Evolutionary conservation across 116 monocot species (phyloP).

Genomic region (Iris pallida): DNA sequence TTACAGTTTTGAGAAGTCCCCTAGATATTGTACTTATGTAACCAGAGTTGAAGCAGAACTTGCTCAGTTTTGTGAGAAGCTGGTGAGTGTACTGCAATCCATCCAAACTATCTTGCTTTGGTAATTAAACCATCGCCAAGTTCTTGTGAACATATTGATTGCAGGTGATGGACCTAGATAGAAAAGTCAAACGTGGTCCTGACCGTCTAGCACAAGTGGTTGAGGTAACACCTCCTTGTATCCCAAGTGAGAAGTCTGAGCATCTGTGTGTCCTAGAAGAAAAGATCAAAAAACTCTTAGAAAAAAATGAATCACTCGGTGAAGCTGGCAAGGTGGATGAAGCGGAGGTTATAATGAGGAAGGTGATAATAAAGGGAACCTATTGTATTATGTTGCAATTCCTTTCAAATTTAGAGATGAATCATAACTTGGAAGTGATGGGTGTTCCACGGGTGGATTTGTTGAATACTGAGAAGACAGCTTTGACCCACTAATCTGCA

Average conservation of each 20-base stretch:
- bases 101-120: neutral
- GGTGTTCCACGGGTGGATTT: constrained; percentile 55
- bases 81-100: constrained; percentile 32
- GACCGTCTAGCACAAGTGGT: constrained; percentile 65
- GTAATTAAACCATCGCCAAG: neutral
- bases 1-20: constrained; percentile 74
- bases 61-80: constrained; percentile 72
- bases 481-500: constrained; percentile 47
- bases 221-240: constrained; percentile 31
- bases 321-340: constrained; percentile 80
- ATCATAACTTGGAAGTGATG: neutral
- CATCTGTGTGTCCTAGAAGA: constrained; percentile 57
- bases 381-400: neutral
- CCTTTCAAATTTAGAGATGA: no score
- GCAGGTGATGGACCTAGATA: constrained; percentile 72
- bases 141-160: neutral
- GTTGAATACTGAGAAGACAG: constrained; percentile 73
- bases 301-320: constrained; percentile 68
- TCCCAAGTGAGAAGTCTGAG: constrained; percentile 49
- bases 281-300: constrained; percentile 67
- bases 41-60: constrained; percentile 79
- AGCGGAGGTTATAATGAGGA: constrained; percentile 75
- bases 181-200: constrained; percentile 66
- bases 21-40: constrained; percentile 58
- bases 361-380: constrained; percentile 26